A percentile compares a stretch with the other conserved stretches of the same genome.
These are phyloP conservation scores for Cyberlindnera saturnus DNA, from an alignment of 805 yeast species.

Conservation along the genomic window DNA sequence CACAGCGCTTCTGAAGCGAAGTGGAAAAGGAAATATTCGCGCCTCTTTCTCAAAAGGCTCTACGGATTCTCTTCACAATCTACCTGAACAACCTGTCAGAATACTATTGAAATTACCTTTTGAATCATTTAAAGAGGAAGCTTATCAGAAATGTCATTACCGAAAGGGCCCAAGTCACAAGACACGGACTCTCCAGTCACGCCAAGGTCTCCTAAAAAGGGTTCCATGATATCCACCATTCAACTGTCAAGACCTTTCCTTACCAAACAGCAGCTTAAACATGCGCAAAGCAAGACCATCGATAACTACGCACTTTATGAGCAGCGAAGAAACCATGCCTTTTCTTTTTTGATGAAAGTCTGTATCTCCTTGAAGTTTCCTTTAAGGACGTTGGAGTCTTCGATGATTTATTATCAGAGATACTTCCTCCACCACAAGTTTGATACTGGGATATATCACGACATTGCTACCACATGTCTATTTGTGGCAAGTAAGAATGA, in stretches of 20 bases:
- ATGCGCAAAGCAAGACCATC: constrained; percentile 47
- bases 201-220: constrained; percentile 2
- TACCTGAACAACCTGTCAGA: no score
- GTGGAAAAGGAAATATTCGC: not conserved
- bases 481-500: constrained; percentile 73
- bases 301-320: constrained; percentile 43
- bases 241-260: constrained; percentile 58
- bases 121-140: no score
- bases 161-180: not conserved
- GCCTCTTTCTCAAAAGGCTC: not conserved
- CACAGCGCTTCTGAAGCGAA: not conserved
- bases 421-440: constrained; percentile 61
- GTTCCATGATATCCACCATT: constrained; percentile 18
- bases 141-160: no score
- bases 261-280: constrained; percentile 45
- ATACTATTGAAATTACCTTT: no score
- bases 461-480: constrained; percentile 64
- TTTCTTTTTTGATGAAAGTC: constrained; percentile 48
- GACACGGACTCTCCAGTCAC: constrained; percentile 1
- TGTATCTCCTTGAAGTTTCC: constrained; percentile 59
- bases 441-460: constrained; percentile 45
- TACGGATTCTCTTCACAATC: no score
- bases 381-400: constrained; percentile 57
- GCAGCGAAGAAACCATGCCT: constrained; percentile 47
- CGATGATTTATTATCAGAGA: constrained; percentile 70